A percentile compares a stretch with the other conserved stretches of the same genome.
Evolutionary conservation across 441 rosid genomes (phyloP).

Genomic region (Macaranga tanarius): DNA sequence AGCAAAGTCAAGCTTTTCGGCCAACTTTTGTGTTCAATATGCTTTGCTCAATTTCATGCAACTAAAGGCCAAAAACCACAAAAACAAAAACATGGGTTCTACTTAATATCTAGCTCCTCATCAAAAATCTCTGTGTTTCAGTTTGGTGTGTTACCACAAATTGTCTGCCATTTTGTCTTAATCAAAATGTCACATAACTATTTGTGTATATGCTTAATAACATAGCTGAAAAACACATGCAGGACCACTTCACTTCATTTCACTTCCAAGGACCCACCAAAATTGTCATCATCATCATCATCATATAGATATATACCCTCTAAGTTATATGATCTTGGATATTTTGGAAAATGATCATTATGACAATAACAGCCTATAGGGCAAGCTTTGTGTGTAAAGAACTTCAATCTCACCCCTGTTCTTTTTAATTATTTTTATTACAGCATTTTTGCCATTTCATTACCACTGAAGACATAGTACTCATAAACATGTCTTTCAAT

Average conservation of each 20-base stretch:
- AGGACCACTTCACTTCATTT: slow-evolving; percentile 23
- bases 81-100: neutral
- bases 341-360: slow-evolving; percentile 6
- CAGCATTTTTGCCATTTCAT: slow-evolving; percentile 31
- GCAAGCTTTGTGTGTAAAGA: slow-evolving; percentile 28
- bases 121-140: slow-evolving; percentile 11
- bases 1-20: slow-evolving; percentile 88
- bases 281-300: slow-evolving; percentile 25
- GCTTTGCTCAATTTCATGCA: slow-evolving; percentile 36
- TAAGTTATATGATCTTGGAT: slow-evolving; percentile 28
- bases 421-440: slow-evolving; percentile 24
- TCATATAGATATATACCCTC: slow-evolving; percentile 14
- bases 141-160: slow-evolving; percentile 31
- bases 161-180: slow-evolving; percentile 28
- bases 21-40: slow-evolving; percentile 36
- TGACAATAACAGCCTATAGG: slow-evolving; percentile 24
- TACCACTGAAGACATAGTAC: slow-evolving; percentile 31
- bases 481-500: slow-evolving; percentile 23
- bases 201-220: neutral
- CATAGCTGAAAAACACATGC: slow-evolving; percentile 20
- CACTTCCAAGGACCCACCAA: slow-evolving; percentile 33
- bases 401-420: slow-evolving; percentile 31
- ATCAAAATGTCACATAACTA: neutral
- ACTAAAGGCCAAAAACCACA: slow-evolving; percentile 6
- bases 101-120: neutral